Conservation (phyloP, 1,284 basidiomycete genomes). For the Sporisorium reilianum region DNA sequence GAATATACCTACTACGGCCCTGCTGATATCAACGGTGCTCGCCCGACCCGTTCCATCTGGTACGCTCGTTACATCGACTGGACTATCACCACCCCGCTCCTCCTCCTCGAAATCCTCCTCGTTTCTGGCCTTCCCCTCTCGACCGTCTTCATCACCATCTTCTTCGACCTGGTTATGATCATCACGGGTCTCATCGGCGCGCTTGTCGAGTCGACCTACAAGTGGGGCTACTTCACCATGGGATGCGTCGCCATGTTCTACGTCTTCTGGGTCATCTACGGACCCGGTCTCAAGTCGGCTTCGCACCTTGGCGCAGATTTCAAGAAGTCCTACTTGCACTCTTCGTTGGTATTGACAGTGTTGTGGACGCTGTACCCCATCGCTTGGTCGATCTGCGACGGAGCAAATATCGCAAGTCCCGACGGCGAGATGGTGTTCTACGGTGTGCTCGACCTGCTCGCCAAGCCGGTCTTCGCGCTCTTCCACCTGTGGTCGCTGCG, state of each 20-base stretch:
- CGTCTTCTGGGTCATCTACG: constrained; percentile 67
- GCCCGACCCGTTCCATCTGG: constrained; percentile 74
- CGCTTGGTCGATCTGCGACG: constrained; percentile 73
- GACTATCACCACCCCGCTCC: constrained; percentile 74
- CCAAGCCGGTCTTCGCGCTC: constrained; percentile 70
- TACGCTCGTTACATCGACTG: constrained; percentile 69
- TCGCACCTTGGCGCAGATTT: constrained; percentile 70
- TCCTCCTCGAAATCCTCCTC: constrained; percentile 74
- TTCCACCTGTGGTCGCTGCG: constrained; percentile 60
- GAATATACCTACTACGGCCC: constrained; percentile 71
- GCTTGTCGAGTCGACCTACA: constrained; percentile 73
- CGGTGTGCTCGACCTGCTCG: constrained; percentile 74
- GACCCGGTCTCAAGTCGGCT: constrained; percentile 69
- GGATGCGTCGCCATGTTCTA: constrained; percentile 72
- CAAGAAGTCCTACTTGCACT: constrained; percentile 70
- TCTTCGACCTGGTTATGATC: constrained; percentile 73
- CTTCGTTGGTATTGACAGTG: constrained; percentile 65
- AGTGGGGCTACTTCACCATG: constrained; percentile 72
- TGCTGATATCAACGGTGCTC: constrained; percentile 28
- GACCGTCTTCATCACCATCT: constrained; percentile 74
- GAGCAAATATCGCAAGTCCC: constrained; percentile 72
- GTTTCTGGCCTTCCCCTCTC: constrained; percentile 74
- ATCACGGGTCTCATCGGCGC: constrained; percentile 74
- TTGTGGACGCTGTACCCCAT: constrained; percentile 65
- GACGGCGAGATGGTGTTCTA: constrained; percentile 74